A percentile compares a stretch with the other conserved stretches of the same genome.
phyloP scores from a whole-genome alignment of 2,329 filamentous ascomycete species.

The Colletotrichum sp. region DNA sequence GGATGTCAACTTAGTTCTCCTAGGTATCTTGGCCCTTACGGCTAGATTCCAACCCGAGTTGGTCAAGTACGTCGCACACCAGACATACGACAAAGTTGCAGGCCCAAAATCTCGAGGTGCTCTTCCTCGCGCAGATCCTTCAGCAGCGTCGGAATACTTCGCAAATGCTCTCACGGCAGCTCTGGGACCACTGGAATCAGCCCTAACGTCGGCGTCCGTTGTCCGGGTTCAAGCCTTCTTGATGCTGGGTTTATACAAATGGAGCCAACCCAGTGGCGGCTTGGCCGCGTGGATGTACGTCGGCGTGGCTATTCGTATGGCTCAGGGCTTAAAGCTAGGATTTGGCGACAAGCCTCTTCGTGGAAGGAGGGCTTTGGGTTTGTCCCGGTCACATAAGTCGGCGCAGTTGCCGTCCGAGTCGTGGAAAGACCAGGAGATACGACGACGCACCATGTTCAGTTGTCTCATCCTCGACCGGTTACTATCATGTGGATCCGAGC shows the following conservation, averaged over 20 bases:
- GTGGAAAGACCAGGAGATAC: constrained; percentile 58
- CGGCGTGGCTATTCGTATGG: constrained; percentile 67
- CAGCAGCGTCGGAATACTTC: constrained; percentile 68
- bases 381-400: constrained; percentile 17
- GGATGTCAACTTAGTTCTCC: constrained; percentile 62
- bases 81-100: constrained; percentile 30
- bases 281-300: constrained; percentile 70
- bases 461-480: constrained; percentile 76
- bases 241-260: constrained; percentile 76
- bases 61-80: constrained; percentile 56
- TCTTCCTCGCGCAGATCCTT: constrained; percentile 49
- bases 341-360: constrained; percentile 51
- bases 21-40: constrained; percentile 73
- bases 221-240: constrained; percentile 71
- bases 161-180: constrained; percentile 61
- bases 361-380: constrained; percentile 17
- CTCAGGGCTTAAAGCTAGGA: constrained; percentile 66
- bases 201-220: constrained; percentile 58
- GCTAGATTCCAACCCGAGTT: constrained; percentile 70
- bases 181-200: constrained; percentile 50
- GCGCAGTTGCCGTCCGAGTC: constrained; percentile 11
- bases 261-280: constrained; percentile 66
- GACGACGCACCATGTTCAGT: constrained; percentile 75
- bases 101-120: constrained; percentile 37
- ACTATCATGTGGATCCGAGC: constrained; percentile 67